Evolutionary conservation across 2,329 filamentous ascomycete species (phyloP).

Genomic region (Apiospora koreana): DNA sequence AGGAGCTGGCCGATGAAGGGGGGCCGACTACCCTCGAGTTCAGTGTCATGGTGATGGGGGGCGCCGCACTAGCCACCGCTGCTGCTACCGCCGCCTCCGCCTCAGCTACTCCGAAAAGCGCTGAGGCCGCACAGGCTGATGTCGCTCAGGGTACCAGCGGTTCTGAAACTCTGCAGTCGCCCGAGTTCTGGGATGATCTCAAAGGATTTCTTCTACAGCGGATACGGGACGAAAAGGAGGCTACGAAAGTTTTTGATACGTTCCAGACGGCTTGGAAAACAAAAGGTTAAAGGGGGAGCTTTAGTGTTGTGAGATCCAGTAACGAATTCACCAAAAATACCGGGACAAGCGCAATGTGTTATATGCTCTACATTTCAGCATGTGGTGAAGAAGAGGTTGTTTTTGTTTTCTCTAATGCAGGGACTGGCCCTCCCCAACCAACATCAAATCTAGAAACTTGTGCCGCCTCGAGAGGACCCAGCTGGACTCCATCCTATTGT

Average conservation of each 20-base stretch:
- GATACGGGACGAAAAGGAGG: constrained; percentile 68
- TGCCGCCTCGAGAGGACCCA: constrained; percentile 12
- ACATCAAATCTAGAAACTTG: constrained; percentile 35
- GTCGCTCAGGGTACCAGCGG: constrained; percentile 56
- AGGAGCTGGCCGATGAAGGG: constrained; percentile 63
- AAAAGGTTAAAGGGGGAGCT: constrained; percentile 34
- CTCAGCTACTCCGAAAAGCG: constrained; percentile 37
- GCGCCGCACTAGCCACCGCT: constrained; percentile 48
- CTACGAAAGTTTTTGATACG: constrained; percentile 62
- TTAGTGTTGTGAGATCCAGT: not conserved
- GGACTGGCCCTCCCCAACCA: constrained; percentile 27
- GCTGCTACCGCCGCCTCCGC: constrained; percentile 44
- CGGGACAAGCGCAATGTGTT: constrained; percentile 13
- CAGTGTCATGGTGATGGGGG: constrained; percentile 85
- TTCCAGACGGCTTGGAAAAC: constrained; percentile 74
- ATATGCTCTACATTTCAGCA: constrained; percentile 29
- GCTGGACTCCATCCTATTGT: constrained; percentile 5
- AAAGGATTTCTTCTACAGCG: constrained; percentile 78
- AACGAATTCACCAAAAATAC: constrained; percentile 6
- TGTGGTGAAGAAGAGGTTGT: constrained; percentile 18
- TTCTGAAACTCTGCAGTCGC: constrained; percentile 62
- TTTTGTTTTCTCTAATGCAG: constrained; percentile 31
- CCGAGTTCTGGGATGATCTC: constrained; percentile 86
- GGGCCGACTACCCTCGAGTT: constrained; percentile 68
- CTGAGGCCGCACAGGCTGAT: constrained; percentile 42